A percentile compares a stretch with the other conserved stretches of the same genome.
Evolutionary conservation across 208 protist species (phyloP).

Genomic region (Acanthamoeba sp.): DNA sequence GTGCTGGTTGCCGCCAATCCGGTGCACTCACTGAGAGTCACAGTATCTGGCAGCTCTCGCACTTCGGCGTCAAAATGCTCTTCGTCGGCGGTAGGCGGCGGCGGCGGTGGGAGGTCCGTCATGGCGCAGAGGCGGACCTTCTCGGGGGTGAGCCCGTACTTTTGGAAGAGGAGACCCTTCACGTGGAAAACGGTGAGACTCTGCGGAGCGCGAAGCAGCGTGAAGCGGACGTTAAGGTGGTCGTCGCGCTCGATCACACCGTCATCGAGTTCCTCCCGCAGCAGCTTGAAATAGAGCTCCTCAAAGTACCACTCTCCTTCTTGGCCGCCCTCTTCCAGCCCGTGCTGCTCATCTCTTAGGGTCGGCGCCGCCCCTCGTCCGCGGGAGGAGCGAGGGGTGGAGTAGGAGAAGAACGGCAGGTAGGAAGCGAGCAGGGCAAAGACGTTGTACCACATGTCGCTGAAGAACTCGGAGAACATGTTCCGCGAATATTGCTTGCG

Average conservation of each 20-base stretch:
- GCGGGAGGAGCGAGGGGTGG: background rate
- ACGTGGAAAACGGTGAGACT: background rate
- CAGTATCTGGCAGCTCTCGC: background rate
- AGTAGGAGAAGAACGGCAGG: slow-evolving; percentile 15
- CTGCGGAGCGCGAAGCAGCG: background rate
- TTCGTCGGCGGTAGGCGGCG: background rate
- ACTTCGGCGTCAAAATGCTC: background rate
- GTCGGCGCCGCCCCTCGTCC: background rate
- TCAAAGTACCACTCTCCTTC: background rate
- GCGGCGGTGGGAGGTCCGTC: background rate
- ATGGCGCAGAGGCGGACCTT: background rate
- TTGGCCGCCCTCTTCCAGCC: background rate
- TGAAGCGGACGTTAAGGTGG: background rate
- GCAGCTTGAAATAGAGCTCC: slow-evolving; percentile 9
- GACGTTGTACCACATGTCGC: background rate
- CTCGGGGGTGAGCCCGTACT: background rate
- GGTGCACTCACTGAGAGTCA: background rate
- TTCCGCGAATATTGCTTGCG: background rate
- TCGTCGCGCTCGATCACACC: background rate
- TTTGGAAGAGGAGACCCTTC: background rate
- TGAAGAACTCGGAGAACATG: background rate
- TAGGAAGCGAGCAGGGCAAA: background rate
- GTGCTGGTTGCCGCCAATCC: background rate
- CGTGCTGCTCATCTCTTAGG: background rate
- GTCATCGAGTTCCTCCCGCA: background rate